These are phyloP conservation scores for Kuraishia piskuri DNA, from an alignment of 805 yeast species.

Conservation along the genomic window DNA sequence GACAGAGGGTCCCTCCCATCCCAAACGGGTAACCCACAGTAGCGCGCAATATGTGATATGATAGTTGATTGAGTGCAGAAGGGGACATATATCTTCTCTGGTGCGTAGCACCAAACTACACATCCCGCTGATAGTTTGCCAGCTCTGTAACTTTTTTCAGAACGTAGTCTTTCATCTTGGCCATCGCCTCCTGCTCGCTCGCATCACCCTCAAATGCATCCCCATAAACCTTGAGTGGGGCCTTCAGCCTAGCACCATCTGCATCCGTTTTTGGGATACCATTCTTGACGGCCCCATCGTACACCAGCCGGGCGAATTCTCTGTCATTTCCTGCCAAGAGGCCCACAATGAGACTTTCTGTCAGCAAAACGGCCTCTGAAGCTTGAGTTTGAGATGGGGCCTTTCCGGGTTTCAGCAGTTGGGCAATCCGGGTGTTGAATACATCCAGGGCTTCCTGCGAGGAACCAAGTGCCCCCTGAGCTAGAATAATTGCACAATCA, in stretches of 20 bases:
- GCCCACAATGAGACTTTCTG: conserved; percentile 18
- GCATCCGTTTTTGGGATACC: conserved; percentile 13
- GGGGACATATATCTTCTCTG: too few species aligned
- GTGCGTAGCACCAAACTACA: too few species aligned
- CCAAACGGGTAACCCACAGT: neutral
- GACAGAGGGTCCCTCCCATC: conserved; percentile 6
- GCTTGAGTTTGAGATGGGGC: neutral
- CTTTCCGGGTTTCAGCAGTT: neutral
- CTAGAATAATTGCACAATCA: conserved; percentile 16
- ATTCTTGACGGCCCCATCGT: conserved; percentile 18
- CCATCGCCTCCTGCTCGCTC: neutral
- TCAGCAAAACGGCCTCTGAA: conserved; percentile 6
- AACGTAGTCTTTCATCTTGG: neutral
- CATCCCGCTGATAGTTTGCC: neutral
- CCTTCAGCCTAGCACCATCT: conserved; percentile 13
- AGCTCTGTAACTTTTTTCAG: neutral
- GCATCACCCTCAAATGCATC: conserved; percentile 13
- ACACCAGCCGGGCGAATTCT: conserved; percentile 22
- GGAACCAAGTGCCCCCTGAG: conserved; percentile 20
- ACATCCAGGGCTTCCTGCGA: conserved; percentile 20
- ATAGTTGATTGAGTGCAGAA: too few species aligned
- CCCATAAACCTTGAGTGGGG: conserved; percentile 22
- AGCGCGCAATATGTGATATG: too few species aligned
- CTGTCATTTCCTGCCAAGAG: conserved; percentile 17
- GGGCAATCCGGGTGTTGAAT: conserved; percentile 18